Evolutionary conservation across 306 rosid species (phyloP).

Genomic region (Castanopsis chinensis): DNA sequence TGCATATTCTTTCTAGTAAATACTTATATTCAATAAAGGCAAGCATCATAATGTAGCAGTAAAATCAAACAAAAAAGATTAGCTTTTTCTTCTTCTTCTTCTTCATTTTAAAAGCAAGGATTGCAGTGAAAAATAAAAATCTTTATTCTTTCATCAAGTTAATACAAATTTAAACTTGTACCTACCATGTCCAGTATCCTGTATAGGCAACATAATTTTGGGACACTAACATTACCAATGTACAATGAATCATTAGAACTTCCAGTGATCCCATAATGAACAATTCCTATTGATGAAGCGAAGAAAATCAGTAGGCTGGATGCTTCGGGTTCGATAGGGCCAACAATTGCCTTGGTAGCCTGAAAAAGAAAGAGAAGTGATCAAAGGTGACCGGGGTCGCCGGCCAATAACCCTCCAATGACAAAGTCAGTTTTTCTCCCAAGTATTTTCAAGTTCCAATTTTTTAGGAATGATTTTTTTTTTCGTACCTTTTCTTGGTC

Average conservation of each 20-base stretch:
- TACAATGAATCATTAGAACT: slow-evolving; percentile 11
- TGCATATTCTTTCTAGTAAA: not conserved
- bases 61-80: not conserved
- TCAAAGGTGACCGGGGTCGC: no score
- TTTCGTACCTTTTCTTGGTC: no score
- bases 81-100: not conserved
- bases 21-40: not conserved
- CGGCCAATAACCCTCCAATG: no score
- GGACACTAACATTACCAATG: slow-evolving; percentile 21
- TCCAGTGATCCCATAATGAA: slow-evolving; percentile 18
- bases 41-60: not conserved
- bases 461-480: no score
- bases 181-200: slow-evolving; percentile 19
- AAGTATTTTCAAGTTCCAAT: no score
- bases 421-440: no score
- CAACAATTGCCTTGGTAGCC: no score
- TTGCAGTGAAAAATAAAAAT: no score
- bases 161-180: not conserved
- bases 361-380: no score
- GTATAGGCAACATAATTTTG: slow-evolving; percentile 11
- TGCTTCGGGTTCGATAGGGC: no score
- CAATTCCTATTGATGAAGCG: no score
- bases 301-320: no score
- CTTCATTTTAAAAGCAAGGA: not conserved
- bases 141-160: not conserved